phyloP scores from a whole-genome alignment of 495 filamentous ascomycete genomes.

The Tuber melanosporum region DNA sequence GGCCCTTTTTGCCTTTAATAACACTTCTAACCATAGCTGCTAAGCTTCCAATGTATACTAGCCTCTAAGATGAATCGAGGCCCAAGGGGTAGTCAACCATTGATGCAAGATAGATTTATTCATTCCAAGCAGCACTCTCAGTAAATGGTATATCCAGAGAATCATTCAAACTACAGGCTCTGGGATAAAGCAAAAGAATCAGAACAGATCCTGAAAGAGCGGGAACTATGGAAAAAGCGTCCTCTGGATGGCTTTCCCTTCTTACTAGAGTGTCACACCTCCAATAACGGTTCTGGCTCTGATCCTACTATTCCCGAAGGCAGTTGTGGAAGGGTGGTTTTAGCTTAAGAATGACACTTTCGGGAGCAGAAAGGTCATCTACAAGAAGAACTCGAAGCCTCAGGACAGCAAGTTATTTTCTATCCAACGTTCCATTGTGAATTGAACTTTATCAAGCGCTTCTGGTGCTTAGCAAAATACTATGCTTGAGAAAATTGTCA shows the following conservation, averaged over 20 bases:
- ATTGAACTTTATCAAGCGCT: no score
- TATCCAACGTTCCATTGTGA: no score
- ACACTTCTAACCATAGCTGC: constrained; percentile 12
- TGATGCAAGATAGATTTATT: not conserved
- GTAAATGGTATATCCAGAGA: not conserved
- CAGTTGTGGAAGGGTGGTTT: not conserved
- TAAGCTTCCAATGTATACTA: constrained; percentile 13
- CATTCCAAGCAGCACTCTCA: not conserved
- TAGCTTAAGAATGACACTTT: not conserved
- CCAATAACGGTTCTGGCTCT: not conserved
- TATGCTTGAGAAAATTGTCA: no score
- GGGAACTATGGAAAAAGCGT: not conserved
- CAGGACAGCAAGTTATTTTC: not conserved
- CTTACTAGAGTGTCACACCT: not conserved
- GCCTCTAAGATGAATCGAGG: not conserved
- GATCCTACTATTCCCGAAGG: not conserved
- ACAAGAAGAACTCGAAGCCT: not conserved
- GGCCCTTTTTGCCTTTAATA: constrained; percentile 22
- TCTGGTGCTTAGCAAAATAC: no score
- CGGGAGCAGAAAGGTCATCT: not conserved
- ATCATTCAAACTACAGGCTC: not conserved
- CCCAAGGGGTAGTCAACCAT: not conserved
- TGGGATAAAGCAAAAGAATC: not conserved
- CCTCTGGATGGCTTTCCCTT: not conserved
- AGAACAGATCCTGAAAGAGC: not conserved